Conservation (phyloP, 768 basidiomycete species). For the Hygrocybe coccinea region DNA sequence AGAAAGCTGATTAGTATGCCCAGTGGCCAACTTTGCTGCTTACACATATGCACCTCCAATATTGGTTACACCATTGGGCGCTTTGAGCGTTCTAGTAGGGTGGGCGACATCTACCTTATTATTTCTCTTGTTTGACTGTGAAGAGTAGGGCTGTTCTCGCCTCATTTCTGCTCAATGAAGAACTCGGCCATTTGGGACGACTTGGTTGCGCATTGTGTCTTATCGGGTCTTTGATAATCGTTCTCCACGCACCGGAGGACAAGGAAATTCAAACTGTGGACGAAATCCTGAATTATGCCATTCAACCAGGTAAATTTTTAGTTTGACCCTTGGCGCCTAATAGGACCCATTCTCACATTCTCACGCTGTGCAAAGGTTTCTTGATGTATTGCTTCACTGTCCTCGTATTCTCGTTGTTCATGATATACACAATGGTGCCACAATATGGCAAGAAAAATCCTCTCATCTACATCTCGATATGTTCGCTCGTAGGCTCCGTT, state of each 20-base stretch:
- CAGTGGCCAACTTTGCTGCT: conserved; percentile 89
- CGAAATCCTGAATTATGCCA: conserved; percentile 85
- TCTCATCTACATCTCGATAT: conserved; percentile 91
- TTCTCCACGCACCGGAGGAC: conserved; percentile 95
- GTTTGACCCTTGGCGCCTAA: neutral
- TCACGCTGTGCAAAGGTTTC: conserved; percentile 75
- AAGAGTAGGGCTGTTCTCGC: conserved; percentile 79
- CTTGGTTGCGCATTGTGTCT: conserved; percentile 80
- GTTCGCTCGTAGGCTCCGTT: conserved; percentile 90
- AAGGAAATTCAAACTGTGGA: conserved; percentile 90
- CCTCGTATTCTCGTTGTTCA: conserved; percentile 70
- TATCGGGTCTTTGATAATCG: conserved; percentile 88
- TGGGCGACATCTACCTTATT: conserved; percentile 35
- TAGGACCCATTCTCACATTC: neutral
- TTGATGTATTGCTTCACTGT: conserved; percentile 86
- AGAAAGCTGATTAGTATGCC: neutral
- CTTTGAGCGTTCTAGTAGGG: conserved; percentile 95
- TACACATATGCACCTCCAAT: conserved; percentile 98
- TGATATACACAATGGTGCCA: conserved; percentile 85
- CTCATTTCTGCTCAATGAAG: conserved; percentile 87
- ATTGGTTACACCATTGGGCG: conserved; percentile 96
- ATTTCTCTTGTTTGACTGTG: neutral
- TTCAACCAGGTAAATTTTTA: conserved; percentile 71
- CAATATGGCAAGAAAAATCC: conserved; percentile 85
- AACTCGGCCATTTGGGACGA: conserved; percentile 88